Percentiles rank a stretch among this genome's conserved stretches.
These are phyloP conservation scores for Suhomyces choctaworum DNA, from an alignment of 1,139 yeast genomes.

Conservation along the genomic window DNA sequence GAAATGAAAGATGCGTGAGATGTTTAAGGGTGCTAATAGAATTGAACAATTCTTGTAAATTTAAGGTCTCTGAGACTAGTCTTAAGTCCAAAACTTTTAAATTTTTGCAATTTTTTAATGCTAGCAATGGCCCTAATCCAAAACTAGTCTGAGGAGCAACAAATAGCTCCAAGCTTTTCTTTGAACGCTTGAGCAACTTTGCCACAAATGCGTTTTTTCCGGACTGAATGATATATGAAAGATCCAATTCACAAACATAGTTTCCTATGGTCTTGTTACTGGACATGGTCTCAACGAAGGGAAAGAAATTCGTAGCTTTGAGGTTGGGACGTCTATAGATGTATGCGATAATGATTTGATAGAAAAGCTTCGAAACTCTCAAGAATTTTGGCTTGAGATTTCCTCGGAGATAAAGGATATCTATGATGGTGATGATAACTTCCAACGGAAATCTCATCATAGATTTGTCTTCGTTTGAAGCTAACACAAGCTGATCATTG, in stretches of 20 bases:
- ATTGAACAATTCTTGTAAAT: conserved; percentile 71
- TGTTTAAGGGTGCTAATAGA: conserved; percentile 64
- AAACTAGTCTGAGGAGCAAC: conserved; percentile 95
- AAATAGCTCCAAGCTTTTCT: conserved; percentile 60
- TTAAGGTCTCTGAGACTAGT: conserved; percentile 89
- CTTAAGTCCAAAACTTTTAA: conserved; percentile 73
- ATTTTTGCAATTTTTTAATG: conserved; percentile 67
- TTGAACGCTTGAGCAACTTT: conserved; percentile 72
- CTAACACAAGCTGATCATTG: conserved; percentile 19
- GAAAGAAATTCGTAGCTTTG: conserved; percentile 63
- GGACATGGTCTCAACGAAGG: conserved; percentile 71
- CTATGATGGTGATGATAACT: conserved; percentile 54
- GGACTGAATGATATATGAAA: conserved; percentile 78
- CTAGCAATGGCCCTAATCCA: conserved; percentile 83
- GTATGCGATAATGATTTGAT: conserved; percentile 56
- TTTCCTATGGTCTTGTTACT: conserved; percentile 42
- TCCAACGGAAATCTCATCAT: conserved; percentile 57
- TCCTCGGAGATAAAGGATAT: conserved; percentile 34
- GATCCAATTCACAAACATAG: conserved; percentile 58
- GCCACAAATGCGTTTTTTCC: conserved; percentile 95
- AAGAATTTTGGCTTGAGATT: conserved; percentile 52
- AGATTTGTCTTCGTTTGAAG: conserved; percentile 16
- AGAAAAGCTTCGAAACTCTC: conserved; percentile 63
- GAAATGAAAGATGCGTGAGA: conserved; percentile 79
- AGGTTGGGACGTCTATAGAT: conserved; percentile 65